Evolutionary conservation across 2,329 filamentous ascomycete species (phyloP).

Genomic region (Ophiostoma populinum): DNA sequence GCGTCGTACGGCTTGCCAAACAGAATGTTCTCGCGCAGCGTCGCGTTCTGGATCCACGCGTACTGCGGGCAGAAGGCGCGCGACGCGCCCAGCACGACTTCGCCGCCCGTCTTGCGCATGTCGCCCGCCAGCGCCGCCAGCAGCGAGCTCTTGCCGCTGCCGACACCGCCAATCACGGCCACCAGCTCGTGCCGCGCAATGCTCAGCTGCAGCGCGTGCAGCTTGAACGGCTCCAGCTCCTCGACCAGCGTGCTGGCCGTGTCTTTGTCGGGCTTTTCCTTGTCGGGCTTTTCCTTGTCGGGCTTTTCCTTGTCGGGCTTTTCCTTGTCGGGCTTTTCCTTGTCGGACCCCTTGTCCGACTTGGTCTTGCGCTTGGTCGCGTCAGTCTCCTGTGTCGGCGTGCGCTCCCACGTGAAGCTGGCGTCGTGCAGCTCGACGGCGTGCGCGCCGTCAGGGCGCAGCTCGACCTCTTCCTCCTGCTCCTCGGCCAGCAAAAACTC

Average conservation of each 20-base stretch:
- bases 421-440: conserved; percentile 57
- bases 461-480: conserved; percentile 48
- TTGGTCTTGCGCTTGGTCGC: conserved; percentile 25
- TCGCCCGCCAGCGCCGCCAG: conserved; percentile 82
- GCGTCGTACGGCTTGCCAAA: conserved; percentile 68
- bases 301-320: conserved; percentile 18
- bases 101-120: conserved; percentile 68
- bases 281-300: background rate
- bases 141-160: conserved; percentile 78
- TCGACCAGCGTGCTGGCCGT: conserved; percentile 39
- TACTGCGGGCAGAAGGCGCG: conserved; percentile 91
- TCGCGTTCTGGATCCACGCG: conserved; percentile 92
- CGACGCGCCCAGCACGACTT: conserved; percentile 58
- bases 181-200: conserved; percentile 61
- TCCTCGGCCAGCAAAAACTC: conserved; percentile 82
- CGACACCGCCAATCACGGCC: conserved; percentile 77
- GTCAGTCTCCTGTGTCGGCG: conserved; percentile 35
- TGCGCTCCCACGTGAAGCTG: conserved; percentile 76
- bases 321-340: conserved; percentile 18
- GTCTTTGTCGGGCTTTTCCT: conserved; percentile 22
- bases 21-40: conserved; percentile 72
- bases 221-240: conserved; percentile 50
- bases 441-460: conserved; percentile 39
- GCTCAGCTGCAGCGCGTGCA: conserved; percentile 49
- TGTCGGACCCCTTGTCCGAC: conserved; percentile 14